These are phyloP conservation scores for Coniochaeta prunicola DNA, from an alignment of 2,329 filamentous ascomycete genomes.

Conservation along the genomic window DNA sequence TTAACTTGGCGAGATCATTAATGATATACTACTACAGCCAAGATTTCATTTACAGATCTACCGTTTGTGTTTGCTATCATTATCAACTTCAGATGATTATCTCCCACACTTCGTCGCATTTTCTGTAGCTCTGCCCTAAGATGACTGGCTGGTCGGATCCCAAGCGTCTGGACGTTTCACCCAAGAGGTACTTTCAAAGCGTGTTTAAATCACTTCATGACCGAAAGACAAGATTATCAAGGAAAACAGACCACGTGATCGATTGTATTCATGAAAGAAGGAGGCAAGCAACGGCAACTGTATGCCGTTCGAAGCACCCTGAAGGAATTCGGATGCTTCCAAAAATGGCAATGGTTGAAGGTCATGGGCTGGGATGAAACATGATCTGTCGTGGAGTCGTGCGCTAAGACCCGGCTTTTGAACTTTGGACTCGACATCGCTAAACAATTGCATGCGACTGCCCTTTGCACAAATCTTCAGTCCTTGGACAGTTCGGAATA, in stretches of 20 bases:
- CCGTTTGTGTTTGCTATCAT: too few relatives aligned
- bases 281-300: neutral
- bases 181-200: neutral
- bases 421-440: neutral
- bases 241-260: neutral
- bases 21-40: neutral
- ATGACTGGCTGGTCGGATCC: too few relatives aligned
- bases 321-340: neutral
- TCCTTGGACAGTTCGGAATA: too few relatives aligned
- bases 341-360: neutral
- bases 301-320: neutral
- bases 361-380: slow-evolving; percentile 1
- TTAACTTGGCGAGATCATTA: neutral
- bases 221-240: neutral
- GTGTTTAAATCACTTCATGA: neutral
- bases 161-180: too few relatives aligned
- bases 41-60: too few relatives aligned
- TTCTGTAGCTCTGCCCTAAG: too few relatives aligned
- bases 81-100: too few relatives aligned
- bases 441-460: too few relatives aligned
- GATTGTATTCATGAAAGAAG: neutral
- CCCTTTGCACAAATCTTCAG: too few relatives aligned
- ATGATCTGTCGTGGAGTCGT: neutral
- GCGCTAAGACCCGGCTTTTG: neutral
- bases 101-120: too few relatives aligned